Evolutionary conservation across 192 early-diverging fungal species (phyloP), one percentile per base, ranked within the genome.

Genomic region (Backusella westeae): DNA sequence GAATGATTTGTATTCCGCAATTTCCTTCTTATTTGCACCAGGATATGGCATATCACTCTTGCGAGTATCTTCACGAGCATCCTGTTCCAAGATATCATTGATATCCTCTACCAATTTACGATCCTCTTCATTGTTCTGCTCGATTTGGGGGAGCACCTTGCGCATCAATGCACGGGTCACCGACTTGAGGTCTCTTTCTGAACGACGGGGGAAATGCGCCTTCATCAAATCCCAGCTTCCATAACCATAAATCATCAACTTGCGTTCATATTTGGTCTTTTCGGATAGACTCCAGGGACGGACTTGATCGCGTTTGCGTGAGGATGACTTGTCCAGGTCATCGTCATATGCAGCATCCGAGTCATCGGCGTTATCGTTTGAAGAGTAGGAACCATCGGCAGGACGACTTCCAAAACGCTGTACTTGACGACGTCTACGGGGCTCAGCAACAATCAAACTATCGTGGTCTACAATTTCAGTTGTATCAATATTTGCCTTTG

Each of bases 401-500:
- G 75, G 78, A 10, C 80, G 79, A 19, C 76, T 78, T 10, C 84
- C 85, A 72, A 87, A 87, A 7, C 85, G 81, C 65, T 87, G 85
- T 6, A 87, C 87, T 74, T 91, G 92, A 63, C 90, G 86, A 53
- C 92, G 82, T 65, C 87, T 84, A 23, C 94, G 84, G n/a, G 90
- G 91, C 10, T 88, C 84, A 73, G 90, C 88, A 17, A 95, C 77
- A 46, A 96, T 93, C 68, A 96, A 80, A 7, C 88, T 82, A 42
- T 87, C 85, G 29, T 88, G 86, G 74, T 84, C 83, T 0, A 86
- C 78, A 8, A 80, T 75, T 14, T 89, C 85, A 3, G 85, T 85
- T 7, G 92, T 82, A 52, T 94, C 87, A 17, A 96, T 84, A 44
- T 95, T 85, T 52, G 94, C 94, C 52, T 89, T 84, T 52, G 91